Evolutionary conservation across 345 rosid species (phyloP), one percentile per base, ranked within the genome.

Genomic region (Jatropha curcas): DNA sequence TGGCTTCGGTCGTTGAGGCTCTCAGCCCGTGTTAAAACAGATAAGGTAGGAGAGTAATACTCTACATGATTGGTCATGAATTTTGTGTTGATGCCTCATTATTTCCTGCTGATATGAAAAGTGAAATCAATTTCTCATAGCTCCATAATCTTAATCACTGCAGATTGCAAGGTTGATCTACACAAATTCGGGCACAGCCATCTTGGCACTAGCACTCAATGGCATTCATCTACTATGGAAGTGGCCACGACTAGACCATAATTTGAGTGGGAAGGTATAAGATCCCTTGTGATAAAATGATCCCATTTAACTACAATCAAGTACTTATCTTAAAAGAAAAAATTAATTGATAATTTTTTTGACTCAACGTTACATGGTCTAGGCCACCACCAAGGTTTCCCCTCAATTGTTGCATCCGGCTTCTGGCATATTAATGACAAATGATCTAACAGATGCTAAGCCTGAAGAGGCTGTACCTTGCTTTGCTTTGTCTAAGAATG

Each of bases 401-500:
- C 85, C 87, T 75, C 83, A 72, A 56, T 34, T 84, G 22, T 7
- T 58, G 34, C 78, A 72, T 43, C 78, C 76, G 5, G 25, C 72
- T 60, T 76, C 78, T 4, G 83, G 82, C 53, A 48, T 56, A 56
- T 52, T 84, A 27, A 84, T 82, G 87, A 77, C 74, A 65, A 84
- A 84, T 70, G 80, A 84, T 74, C 67, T 62, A 33, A 13, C 41
- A 17, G 76, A 58, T 35, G 67, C 71, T 61, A 75, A 57, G 10
- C 46, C 74, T 8, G 78, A 61, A 30, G 78, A 79, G 43, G 64
- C 48, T 19, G 55, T 77, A 57, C 76, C 81, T 34, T 84, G 84
- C 60, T 79, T 84, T 48, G 87, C 82, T 24, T 43, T 84, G 74
- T 76, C 87, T 22, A 84, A 79, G 51, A 81, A 84, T 60, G 87